Evolutionary conservation across 2,329 filamentous ascomycete species (phyloP), one percentile per base, ranked within the genome.

Genomic region (Aquanectria penicillioides): DNA sequence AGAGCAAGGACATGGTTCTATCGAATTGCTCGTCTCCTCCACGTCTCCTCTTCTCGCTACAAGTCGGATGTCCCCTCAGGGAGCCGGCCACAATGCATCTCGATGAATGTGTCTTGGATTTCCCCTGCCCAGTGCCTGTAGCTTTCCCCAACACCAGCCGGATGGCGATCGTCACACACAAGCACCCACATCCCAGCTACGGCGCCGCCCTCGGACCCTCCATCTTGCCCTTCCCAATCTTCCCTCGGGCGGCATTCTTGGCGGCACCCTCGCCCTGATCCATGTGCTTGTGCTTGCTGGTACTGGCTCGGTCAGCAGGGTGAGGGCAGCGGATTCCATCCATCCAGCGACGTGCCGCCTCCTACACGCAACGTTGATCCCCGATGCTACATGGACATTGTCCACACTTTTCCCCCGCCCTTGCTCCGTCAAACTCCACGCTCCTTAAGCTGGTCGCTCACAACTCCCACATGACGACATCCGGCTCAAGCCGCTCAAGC

Each of bases 111-210:
- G 28, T 20, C 41, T 43, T 43, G 12, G 12, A 46, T 46, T 46
- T 46, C 26, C 41, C 17, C 28, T 20, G 5, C 17, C 25, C 28
- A 8, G 9, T 22, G 12, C 20, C 17, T 26, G 15, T 23, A 33
- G 18, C 17, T 37, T 25, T 52, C 26, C 20, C 34, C 37, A 34
- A 34, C 47, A 17, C 44, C 33, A 15, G 12, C 34, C 37, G 43
- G 53, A 58, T 58, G 26, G 40, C 12, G 47, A 57, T 57, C 54
- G 54, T 40, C 47, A 52, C n/a, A n/a, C n/a, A 22, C 41, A 46
- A 33, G 18, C 28, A n/a, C n/a, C n/a, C 25, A 31, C 26, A 36
- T 29, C 41, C 34, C 36, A 22, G 20, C 17, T 6, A 17, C 9
- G 26, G 4, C 29, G 36, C 29, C 17, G 28, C 33, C 31, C 41